Evolutionary conservation across 2,329 filamentous ascomycete genomes (phyloP).

Genomic region (Blumeria hordei): DNA sequence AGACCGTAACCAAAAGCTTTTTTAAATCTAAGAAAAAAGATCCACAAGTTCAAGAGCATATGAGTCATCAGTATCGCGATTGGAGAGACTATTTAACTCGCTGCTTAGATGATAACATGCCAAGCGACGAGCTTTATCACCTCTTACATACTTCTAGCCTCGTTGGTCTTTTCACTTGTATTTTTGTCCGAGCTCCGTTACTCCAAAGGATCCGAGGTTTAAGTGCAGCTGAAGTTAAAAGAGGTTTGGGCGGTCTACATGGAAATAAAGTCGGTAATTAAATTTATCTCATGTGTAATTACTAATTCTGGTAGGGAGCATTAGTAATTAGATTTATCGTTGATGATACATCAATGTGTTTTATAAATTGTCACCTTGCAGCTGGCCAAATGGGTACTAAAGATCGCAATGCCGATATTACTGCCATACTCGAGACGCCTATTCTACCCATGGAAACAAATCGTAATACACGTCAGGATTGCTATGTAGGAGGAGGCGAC

Average conservation of each 20-base stretch:
- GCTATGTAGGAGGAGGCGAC: conserved; percentile 77
- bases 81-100: conserved; percentile 81
- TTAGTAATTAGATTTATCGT: conserved; percentile 77
- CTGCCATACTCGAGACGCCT: conserved; percentile 19
- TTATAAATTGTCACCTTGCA: conserved; percentile 92
- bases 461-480: conserved; percentile 42
- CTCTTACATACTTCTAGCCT: conserved; percentile 73
- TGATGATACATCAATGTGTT: conserved; percentile 84
- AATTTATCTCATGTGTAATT: conserved; percentile 3
- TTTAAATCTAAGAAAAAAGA: conserved; percentile 79
- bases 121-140: conserved; percentile 52
- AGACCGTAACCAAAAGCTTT: conserved; percentile 84
- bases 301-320: conserved; percentile 34
- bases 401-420: conserved; percentile 2
- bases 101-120: conserved; percentile 63
- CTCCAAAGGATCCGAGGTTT: conserved; percentile 55
- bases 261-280: conserved; percentile 50
- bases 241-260: conserved; percentile 83
- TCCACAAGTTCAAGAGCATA: conserved; percentile 55
- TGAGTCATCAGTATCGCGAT: conserved; percentile 92
- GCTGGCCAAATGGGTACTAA: conserved; percentile 59
- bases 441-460: conserved; percentile 53
- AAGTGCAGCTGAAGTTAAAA: conserved; percentile 65
- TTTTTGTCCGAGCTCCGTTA: conserved; percentile 71
- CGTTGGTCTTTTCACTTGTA: conserved; percentile 84